These are phyloP conservation scores for Akanthomyces muscarius DNA, from an alignment of 2,329 filamentous ascomycete genomes.

Conservation along the genomic window DNA sequence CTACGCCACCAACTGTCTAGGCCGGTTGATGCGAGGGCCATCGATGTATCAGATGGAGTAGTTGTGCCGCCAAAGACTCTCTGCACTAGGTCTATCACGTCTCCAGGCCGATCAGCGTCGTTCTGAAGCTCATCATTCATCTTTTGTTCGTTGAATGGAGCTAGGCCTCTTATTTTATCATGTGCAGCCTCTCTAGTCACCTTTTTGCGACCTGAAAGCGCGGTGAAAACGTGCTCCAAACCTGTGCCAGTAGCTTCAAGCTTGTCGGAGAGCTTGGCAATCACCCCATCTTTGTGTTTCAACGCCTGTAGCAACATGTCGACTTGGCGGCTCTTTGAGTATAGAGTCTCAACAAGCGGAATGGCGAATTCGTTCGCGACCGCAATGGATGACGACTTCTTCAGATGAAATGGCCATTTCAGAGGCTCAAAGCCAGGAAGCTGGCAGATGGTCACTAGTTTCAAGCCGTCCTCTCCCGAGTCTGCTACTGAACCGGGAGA, in stretches of 20 bases:
- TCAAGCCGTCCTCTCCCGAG: constrained; percentile 39
- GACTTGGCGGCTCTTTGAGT: constrained; percentile 37
- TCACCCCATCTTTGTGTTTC: constrained; percentile 48
- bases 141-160: constrained; percentile 39
- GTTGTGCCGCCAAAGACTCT: constrained; percentile 38
- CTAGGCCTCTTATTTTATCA: constrained; percentile 49
- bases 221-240: constrained; percentile 51
- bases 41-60: constrained; percentile 28
- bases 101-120: constrained; percentile 26
- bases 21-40: constrained; percentile 30
- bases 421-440: constrained; percentile 63
- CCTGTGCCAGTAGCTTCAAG: constrained; percentile 48
- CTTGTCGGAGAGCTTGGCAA: constrained; percentile 50
- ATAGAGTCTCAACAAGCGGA: constrained; percentile 47
- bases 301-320: constrained; percentile 42
- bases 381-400: constrained; percentile 38
- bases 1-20: constrained; percentile 49
- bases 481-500: constrained; percentile 30
- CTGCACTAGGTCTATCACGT: constrained; percentile 36
- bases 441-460: constrained; percentile 53
- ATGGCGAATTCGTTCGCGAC: constrained; percentile 48
- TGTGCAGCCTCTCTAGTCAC: constrained; percentile 42
- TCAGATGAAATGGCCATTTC: constrained; percentile 61
- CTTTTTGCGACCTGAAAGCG: constrained; percentile 46
- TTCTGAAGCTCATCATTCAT: constrained; percentile 34